phyloP scores from a whole-genome alignment of 805 yeast species.

The Isabelozyma heimii region DNA sequence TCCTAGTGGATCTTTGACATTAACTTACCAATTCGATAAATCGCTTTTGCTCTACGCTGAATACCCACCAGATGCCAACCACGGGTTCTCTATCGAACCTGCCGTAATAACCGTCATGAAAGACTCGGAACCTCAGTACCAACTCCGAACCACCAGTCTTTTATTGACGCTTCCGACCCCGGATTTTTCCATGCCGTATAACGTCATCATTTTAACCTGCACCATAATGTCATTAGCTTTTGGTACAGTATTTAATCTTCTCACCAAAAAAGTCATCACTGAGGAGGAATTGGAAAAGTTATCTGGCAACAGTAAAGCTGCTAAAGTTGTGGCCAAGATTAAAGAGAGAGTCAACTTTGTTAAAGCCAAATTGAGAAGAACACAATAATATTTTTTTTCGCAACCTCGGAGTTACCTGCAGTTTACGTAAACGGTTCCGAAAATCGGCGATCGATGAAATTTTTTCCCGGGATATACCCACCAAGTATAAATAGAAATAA shows the following conservation, averaged over 20 bases:
- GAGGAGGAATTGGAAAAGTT: conserved; percentile 53
- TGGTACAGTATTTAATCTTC: conserved; percentile 78
- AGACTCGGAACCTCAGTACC: conserved; percentile 30
- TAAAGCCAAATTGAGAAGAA: not conserved
- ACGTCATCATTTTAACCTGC: conserved; percentile 89
- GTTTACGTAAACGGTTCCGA: conserved; percentile 3
- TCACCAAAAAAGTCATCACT: conserved; percentile 71
- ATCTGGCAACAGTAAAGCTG: conserved; percentile 12
- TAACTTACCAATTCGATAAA: conserved; percentile 83
- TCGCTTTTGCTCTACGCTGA: conserved; percentile 80
- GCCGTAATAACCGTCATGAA: conserved; percentile 67
- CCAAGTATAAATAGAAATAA: not conserved
- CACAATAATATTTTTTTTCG: not conserved
- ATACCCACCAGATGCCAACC: conserved; percentile 99
- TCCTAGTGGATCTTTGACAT: conserved; percentile 52
- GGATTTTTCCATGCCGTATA: conserved; percentile 98
- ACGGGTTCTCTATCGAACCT: conserved; percentile 93
- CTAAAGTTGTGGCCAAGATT: conserved; percentile 1
- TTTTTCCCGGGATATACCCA: not conserved
- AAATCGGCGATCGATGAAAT: conserved; percentile 1
- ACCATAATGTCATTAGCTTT: conserved; percentile 91
- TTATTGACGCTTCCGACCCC: conserved; percentile 90
- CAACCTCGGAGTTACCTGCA: conserved; percentile 4
- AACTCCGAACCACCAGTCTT: conserved; percentile 80
- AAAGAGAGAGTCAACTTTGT: not conserved